These are phyloP conservation scores for Isabelozyma pseudorhagii DNA, from an alignment of 805 yeast genomes.

Conservation along the genomic window DNA sequence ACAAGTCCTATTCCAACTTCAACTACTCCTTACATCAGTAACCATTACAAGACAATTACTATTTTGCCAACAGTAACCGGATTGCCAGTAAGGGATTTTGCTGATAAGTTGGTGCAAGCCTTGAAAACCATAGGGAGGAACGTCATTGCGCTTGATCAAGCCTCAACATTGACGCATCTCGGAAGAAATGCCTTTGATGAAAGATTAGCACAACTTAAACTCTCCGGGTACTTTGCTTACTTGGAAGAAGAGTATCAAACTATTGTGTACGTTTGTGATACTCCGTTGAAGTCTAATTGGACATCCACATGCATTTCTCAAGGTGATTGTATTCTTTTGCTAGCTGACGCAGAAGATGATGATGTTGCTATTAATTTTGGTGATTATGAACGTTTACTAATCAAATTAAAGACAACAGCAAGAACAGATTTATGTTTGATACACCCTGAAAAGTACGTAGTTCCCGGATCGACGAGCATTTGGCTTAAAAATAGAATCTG, in stretches of 20 bases:
- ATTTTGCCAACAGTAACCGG: slow-evolving; percentile 77
- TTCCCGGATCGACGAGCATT: slow-evolving; percentile 76
- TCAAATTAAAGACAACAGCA: slow-evolving; percentile 77
- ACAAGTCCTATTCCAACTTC: slow-evolving; percentile 28
- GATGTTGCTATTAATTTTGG: slow-evolving; percentile 64
- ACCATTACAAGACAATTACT: slow-evolving; percentile 77
- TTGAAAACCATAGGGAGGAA: slow-evolving; percentile 68
- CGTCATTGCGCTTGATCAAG: slow-evolving; percentile 79
- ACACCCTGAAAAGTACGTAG: slow-evolving; percentile 79
- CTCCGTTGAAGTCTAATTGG: slow-evolving; percentile 82
- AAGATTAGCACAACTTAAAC: slow-evolving; percentile 70
- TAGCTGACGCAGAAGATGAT: slow-evolving; percentile 78
- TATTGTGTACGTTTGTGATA: slow-evolving; percentile 87
- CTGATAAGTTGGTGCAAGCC: slow-evolving; percentile 66
- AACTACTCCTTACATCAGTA: slow-evolving; percentile 28
- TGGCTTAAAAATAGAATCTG: slow-evolving; percentile 87
- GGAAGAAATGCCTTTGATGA: slow-evolving; percentile 94
- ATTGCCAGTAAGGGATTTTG: slow-evolving; percentile 85
- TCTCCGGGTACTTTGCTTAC: slow-evolving; percentile 86
- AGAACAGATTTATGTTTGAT: slow-evolving; percentile 81
- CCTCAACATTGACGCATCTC: slow-evolving; percentile 71
- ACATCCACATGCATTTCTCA: slow-evolving; percentile 89
- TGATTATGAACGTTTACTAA: slow-evolving; percentile 75
- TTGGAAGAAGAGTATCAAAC: slow-evolving; percentile 86
- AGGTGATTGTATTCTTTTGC: slow-evolving; percentile 87